Evolutionary conservation across 1,284 basidiomycete genomes (phyloP), one percentile per base, ranked within the genome.

Genomic region (Stygiomarasmius scandens): DNA sequence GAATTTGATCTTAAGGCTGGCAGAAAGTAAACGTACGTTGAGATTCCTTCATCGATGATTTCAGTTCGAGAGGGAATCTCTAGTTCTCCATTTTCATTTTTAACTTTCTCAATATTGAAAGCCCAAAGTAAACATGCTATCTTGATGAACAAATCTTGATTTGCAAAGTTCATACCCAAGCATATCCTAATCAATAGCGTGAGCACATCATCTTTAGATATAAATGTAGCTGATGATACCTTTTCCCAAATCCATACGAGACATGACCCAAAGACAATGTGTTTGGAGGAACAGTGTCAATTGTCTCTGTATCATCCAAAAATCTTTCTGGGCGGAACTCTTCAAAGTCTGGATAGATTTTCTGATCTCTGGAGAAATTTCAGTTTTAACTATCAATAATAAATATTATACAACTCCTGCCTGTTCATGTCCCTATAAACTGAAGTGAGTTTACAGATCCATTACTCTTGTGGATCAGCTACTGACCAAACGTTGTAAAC

Each of bases 81-180:
- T 9, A 1, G 11, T 8, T 54, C 14, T 50, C 49, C 55, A 32
- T 46, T 32, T 6, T 32, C 47, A 27, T 51, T 34, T 10, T 52
- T 20, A 2, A 44, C 53, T 27, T 22, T 20, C 24, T 45, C 34
- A 23, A 75, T 71, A 23, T 66, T 65, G 66, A 73, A 72, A 2
- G 74, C 66, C 68, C 71, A 72, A 11, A 73, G 63, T 0, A 71
- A 53, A 6, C 66, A 56, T 14, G 71, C 70, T 2, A 69, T 71
- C 55, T 69, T 72, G 56, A 75, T n/a, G n/a, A n/a, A n/a, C n/a
- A n/a, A n/a, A n/a, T n/a, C n/a, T n/a, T n/a, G n/a, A n/a, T n/a
- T n/a, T 70, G 73, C 73, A 3, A 75, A 64, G 52, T 71, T 66
- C 49, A 66, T 61, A 2, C 73, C 73, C 0, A 68, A 66, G 51